Evolutionary conservation across 495 filamentous ascomycete genomes (phyloP).

Genomic region (Trichoderma asperelloides): DNA sequence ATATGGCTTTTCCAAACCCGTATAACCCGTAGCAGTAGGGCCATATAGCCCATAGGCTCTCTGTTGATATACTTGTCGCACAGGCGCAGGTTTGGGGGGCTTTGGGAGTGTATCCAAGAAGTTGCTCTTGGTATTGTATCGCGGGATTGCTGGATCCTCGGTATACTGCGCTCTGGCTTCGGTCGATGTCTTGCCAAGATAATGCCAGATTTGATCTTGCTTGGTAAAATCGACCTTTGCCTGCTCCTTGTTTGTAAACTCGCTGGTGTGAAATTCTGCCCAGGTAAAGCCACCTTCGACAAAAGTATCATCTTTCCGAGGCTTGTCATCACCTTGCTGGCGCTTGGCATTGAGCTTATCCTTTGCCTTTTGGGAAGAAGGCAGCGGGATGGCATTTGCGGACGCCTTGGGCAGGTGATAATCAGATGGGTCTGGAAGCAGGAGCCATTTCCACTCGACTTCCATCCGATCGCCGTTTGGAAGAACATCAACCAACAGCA

Average conservation of each 20-base stretch:
- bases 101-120: constrained; percentile 55
- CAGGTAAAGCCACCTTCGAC: constrained; percentile 56
- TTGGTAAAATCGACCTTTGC: constrained; percentile 58
- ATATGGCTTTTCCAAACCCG: neutral
- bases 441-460: constrained; percentile 71
- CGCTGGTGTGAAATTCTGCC: constrained; percentile 69
- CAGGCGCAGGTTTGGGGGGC: constrained; percentile 25
- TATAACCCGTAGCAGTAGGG: neutral
- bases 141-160: constrained; percentile 54
- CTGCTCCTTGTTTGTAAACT: constrained; percentile 28
- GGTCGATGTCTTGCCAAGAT: constrained; percentile 77
- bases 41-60: constrained; percentile 1
- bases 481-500: constrained; percentile 71
- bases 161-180: constrained; percentile 91
- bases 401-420: constrained; percentile 56
- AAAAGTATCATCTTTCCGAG: constrained; percentile 61
- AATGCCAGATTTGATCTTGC: constrained; percentile 77
- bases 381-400: constrained; percentile 46
- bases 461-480: constrained; percentile 69
- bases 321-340: constrained; percentile 45
- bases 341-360: constrained; percentile 48
- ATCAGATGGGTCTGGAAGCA: constrained; percentile 55
- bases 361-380: constrained; percentile 44
- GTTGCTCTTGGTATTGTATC: constrained; percentile 49
- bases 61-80: constrained; percentile 2